These are phyloP conservation scores for Gynandropsis gynandra DNA, from an alignment of 345 rosid genomes.

Conservation along the genomic window DNA sequence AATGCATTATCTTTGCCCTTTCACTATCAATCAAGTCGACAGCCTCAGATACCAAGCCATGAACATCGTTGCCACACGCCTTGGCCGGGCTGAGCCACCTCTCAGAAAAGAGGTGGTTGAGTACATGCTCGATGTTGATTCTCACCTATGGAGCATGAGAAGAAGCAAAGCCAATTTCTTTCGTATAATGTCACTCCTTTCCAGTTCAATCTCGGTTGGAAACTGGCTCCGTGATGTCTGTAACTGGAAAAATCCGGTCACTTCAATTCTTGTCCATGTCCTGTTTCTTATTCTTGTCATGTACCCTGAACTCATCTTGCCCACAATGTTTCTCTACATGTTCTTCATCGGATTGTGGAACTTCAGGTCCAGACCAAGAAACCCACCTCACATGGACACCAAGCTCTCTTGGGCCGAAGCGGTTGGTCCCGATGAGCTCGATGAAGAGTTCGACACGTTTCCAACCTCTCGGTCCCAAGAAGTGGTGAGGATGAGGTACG, in stretches of 20 bases:
- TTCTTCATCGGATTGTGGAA: conserved; percentile 72
- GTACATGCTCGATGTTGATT: conserved; percentile 85
- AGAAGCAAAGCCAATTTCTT: conserved; percentile 90
- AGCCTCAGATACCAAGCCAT: conserved; percentile 72
- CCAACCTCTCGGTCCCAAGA: conserved; percentile 56
- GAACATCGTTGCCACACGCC: conserved; percentile 65
- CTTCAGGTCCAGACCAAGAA: conserved; percentile 55
- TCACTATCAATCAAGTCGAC: conserved; percentile 76
- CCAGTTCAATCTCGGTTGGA: conserved; percentile 38
- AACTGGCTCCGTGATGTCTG: conserved; percentile 61
- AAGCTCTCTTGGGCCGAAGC: conserved; percentile 78
- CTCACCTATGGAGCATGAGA: conserved; percentile 90
- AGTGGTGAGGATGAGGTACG: conserved; percentile 60
- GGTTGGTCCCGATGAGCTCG: conserved; percentile 63
- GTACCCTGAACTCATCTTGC: conserved; percentile 76
- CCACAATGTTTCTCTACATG: conserved; percentile 72
- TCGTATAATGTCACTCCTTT: conserved; percentile 56
- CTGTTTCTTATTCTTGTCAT: conserved; percentile 60
- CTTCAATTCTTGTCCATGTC: conserved; percentile 56
- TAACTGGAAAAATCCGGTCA: conserved; percentile 58
- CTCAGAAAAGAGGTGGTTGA: conserved; percentile 82
- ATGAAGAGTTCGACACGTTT: too few relatives aligned
- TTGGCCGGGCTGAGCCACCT: conserved; percentile 81
- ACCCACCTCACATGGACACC: conserved; percentile 73
- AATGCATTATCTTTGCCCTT: conserved; percentile 78